Base-by-base conservation (phyloP, 306 rosid species). In the Echinosophora koreensis region DNA sequence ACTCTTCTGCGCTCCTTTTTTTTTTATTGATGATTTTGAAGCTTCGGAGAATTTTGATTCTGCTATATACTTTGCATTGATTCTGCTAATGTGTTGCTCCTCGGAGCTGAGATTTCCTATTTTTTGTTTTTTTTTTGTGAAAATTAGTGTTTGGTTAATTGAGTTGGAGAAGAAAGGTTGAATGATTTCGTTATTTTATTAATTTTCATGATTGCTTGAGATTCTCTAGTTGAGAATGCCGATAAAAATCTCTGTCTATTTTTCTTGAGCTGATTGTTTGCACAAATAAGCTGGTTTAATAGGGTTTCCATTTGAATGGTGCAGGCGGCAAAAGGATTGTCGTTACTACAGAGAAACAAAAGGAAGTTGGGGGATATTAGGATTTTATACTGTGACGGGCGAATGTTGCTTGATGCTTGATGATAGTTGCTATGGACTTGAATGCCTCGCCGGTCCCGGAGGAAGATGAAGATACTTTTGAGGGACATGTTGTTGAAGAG, bases 391-490 rank as follows among this genome's bases (percentile, higher is more conserved):
- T 41, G 81, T 75, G 82, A 81, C 17, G 70, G 72, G 83, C 37
- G 61, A 82, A 90, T 91, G 90, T 83, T 78, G 85, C 49, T 81
- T 69, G 68, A 83, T 93, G 90, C 89, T 93, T 94, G 87, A 88
- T 88, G 96, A 88, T 90, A 79, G 94, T 80, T 85, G 85, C 96
- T 74, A 96, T 96, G 99, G 99, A 96, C 90, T 93, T 96, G 83
- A 96, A 96, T 86, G 99, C 97, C 79, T 96, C 91, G 35, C 99
- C 99, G 2, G 81, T 89, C 58, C 99, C 99, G 0, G 99, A 96
- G 75, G 99, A 96, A 42, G 99, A 96, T 34, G 99, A 96, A 51
- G 99, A 96, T 77, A 34, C 55, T 46, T 86, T 83, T 82, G 98
- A 86, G 37, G 88, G 87, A 82, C 92, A 86, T 69, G 74, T 10